A percentile compares a stretch with the other conserved stretches of the same genome.
Conservation (phyloP, 768 basidiomycete genomes). For the Coprinellus aureogranulatus region DNA sequence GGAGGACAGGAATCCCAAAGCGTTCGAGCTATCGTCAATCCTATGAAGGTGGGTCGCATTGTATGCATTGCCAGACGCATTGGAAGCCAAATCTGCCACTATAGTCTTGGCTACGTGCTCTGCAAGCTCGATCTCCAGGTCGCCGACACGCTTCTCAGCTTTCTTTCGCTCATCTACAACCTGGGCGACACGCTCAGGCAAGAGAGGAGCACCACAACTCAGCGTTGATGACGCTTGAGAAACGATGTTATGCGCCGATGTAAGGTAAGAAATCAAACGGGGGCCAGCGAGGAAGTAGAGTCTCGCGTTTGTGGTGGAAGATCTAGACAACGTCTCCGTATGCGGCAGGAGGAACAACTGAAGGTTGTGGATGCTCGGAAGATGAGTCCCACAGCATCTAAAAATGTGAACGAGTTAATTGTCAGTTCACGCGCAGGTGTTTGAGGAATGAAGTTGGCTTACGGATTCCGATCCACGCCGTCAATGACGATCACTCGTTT, state of each 20-base stretch:
- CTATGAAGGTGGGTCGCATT: slow-evolving; percentile 54
- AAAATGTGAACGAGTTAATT: neutral
- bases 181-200: slow-evolving; percentile 66
- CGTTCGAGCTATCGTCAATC: slow-evolving; percentile 57
- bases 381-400: slow-evolving; percentile 83
- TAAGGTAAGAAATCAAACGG: slow-evolving; percentile 63
- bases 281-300: slow-evolving; percentile 84
- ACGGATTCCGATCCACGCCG: slow-evolving; percentile 78
- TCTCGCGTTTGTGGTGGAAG: slow-evolving; percentile 61
- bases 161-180: slow-evolving; percentile 66
- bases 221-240: slow-evolving; percentile 56
- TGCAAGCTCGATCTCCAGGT: slow-evolving; percentile 67
- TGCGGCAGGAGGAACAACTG: slow-evolving; percentile 71
- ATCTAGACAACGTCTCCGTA: slow-evolving; percentile 63
- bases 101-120: slow-evolving; percentile 40
- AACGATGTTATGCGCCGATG: slow-evolving; percentile 55
- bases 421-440: neutral
- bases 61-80: slow-evolving; percentile 17
- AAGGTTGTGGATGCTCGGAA: slow-evolving; percentile 71
- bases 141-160: slow-evolving; percentile 64
- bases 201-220: slow-evolving; percentile 64
- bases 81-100: slow-evolving; percentile 31
- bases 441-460: slow-evolving; percentile 22
- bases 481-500: slow-evolving; percentile 83
- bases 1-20: slow-evolving; percentile 58